Evolutionary conservation across 2,329 filamentous ascomycete genomes (phyloP), one percentile per base, ranked within the genome.

Genomic region (Ascochyta lentis): DNA sequence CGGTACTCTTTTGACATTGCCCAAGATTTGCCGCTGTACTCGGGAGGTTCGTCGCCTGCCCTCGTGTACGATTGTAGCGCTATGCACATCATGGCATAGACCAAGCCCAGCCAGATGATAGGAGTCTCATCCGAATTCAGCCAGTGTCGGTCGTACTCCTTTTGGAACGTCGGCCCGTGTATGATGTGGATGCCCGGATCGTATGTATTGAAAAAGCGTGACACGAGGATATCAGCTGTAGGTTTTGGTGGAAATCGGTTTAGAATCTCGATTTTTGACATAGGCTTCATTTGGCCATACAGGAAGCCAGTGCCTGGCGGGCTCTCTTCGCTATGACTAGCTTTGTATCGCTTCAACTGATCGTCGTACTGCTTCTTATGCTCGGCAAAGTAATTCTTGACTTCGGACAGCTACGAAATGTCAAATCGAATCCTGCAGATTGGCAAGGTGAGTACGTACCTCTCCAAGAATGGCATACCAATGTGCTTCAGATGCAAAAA

Each of bases 331-430:
- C 78, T 75, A 66, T 89, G 91, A 35, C 86, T 86, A 40, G 86
- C 85, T 71, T 88, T 84, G 47, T 96, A 87, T 66, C 87, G 89
- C 66, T 90, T 87, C 65, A 91, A 87, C 37, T 93, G 92, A 55
- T 87, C 88, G 71, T 96, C 91, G 56, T 94, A 83, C 63, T 97
- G 92, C 70, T 95, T 93, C 74, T 95, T 96, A 77, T 97, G 92
- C 33, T 84, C 86, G 16, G 79, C 78, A 68, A 96, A 98, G 77
- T 95, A 97, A 65, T 89, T 93, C 72, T 94, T 96, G 24, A 99
- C 94, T 78, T 99, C 95, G 9, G 91, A 83, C 61, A 99, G 95
- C 84, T 89, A 58, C 22, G 19, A 3, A 2, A 16, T 13, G 49
- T 71, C 38, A 70, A 65, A 19, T 7, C 3, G 8, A 2, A 16